Evolutionary conservation across 176 grass and related monocot species (phyloP), one percentile per base, ranked within the genome.

Genomic region (Carex pumila): DNA sequence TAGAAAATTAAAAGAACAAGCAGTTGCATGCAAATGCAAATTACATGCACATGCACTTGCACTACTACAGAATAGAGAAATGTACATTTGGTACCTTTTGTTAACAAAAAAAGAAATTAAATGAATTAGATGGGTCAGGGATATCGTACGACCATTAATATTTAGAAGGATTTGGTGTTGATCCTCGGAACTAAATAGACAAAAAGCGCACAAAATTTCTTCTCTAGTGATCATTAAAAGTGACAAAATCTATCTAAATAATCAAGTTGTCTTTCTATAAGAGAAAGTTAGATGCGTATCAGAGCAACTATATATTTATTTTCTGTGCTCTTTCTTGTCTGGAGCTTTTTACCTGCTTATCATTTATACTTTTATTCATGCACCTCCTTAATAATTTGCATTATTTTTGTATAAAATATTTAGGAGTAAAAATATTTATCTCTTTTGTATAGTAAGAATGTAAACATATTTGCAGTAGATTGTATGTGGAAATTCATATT

Each of bases 91-190:
- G 43, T 55, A 59, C 65, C 66, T 41, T 70, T 70, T 30, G 62
- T 36, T 70, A 41, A 60, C 66, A 70, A 70, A 18, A n/a, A 14
- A 70, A 65, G 62, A 21, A 32, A 65, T 32, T 65, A 12, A 65
- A 55, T 57, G 73, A 32, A 78, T 39, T 39, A 39, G 73, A 78
- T 49, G 43, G 11, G 22, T 78, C 73, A 50, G 17, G 52, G 12
- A 80, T 29, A 64, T 3, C 37, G 61, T 34, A 60, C n/a, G 77
- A 61, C 12, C 65, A 69, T 15, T 80, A 61, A 58, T 61, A 80
- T 80, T 45, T 45, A 74, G 19, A 76, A 47, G 41, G 71, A 76
- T 76, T 76, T 76, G 17, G 71, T 22, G 19, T 12, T 72, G 68
- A 39, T 70, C 11, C 25, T 34, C 13, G 30, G 65, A 17, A 31